Evolutionary conservation across 1,284 basidiomycete genomes (phyloP), one percentile per base, ranked within the genome.

Genomic region (Ganoderma resinaceum): DNA sequence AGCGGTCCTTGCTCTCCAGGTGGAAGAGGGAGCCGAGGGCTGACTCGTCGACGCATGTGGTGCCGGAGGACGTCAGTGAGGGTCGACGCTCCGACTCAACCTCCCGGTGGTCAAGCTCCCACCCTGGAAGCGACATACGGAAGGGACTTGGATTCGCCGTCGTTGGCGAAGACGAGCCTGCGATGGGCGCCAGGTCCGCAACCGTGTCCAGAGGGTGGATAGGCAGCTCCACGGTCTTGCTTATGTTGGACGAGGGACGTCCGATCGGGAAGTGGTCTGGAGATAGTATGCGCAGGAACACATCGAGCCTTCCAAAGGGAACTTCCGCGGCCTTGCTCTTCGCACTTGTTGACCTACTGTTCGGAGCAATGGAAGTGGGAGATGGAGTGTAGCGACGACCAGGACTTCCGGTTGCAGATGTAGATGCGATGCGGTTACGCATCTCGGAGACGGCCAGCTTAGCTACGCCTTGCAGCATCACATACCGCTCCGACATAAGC

Each of bases 11-110:
- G 12, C 38, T 23, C n/a, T 23, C 37, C 14, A 16, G 26, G 35
- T 26, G 5, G 58, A 26, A 29, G 38, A 38, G 37, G 11, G 37
- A 37, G 31, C 33, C 55, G 16, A 37, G 20, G 20, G 33, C 14
- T 12, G 23, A n/a, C 58, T 60, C 58, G 6, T 60, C 58, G 58
- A 60, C 58, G 58, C 58, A 60, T 26, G 58, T 60, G 42, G 58
- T 60, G 58, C 42, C 58, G 58, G 58, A 60, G 58, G 58, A 60
- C 4, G 58, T 35, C 11, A 60, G 37, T 5, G 58, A 60, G 23
- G 11, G 12, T 16, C 58, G 58, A 16, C 58, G 58, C 23, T 60
- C 58, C 3, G 35, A 11, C 37, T 26, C 23, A 11, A 52, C 12
- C 46, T 38, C 38, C 3, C 16, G 35, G 37, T 5, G 12, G 14